phyloP scores from a whole-genome alignment of 2,329 filamentous ascomycete genomes.

The Bipolaris cookei region DNA sequence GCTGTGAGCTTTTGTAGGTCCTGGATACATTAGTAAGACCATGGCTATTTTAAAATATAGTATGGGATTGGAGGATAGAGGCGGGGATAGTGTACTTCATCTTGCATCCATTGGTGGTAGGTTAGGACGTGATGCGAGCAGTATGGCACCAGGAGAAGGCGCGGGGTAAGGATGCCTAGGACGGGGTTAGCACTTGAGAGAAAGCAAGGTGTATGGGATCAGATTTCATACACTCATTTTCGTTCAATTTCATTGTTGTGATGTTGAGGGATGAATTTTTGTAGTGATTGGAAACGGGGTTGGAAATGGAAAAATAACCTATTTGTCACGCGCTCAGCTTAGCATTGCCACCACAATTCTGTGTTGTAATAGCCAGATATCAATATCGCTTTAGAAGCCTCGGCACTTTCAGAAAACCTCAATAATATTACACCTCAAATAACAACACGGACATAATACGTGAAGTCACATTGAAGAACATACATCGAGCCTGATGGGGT shows the following conservation, averaged over 20 bases:
- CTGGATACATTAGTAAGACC: neutral
- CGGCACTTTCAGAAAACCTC: no score
- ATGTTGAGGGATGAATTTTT: slow-evolving; percentile 6
- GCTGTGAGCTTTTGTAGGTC: slow-evolving; percentile 83
- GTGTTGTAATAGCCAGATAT: neutral
- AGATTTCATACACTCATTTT: slow-evolving; percentile 42
- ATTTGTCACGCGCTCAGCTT: neutral
- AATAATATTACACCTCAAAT: no score
- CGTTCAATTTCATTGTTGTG: slow-evolving; percentile 51
- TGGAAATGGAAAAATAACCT: neutral
- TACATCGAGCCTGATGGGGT: neutral
- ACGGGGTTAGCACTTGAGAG: neutral
- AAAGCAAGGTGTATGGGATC: neutral
- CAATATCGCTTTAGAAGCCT: no score
- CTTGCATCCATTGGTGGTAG: slow-evolving; percentile 93
- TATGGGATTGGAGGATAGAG: no score
- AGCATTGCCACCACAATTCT: neutral
- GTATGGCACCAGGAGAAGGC: slow-evolving; percentile 82
- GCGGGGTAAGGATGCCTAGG: slow-evolving; percentile 69
- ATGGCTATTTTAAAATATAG: no score
- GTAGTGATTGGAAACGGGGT: neutral
- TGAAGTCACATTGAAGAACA: neutral
- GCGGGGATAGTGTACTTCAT: slow-evolving; percentile 58
- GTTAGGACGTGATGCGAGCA: slow-evolving; percentile 77
- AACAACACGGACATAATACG: neutral